These are phyloP conservation scores for Aspergillus brasiliensis DNA, from an alignment of 2,329 filamentous ascomycete species.

Conservation along the genomic window DNA sequence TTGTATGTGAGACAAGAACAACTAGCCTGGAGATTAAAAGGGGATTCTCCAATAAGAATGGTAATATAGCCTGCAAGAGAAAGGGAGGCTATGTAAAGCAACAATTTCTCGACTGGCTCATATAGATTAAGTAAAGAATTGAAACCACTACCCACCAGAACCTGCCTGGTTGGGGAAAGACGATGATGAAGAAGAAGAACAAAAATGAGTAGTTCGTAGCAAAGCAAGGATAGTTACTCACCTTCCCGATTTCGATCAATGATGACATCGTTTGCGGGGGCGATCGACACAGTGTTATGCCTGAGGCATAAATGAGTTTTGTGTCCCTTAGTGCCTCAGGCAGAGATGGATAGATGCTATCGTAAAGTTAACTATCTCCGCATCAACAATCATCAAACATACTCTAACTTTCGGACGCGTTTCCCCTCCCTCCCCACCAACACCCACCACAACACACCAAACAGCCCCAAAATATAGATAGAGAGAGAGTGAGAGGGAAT, in stretches of 20 bases:
- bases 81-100: no score
- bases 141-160: background rate
- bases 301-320: slow-evolving; percentile 11
- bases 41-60: background rate
- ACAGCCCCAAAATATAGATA: background rate
- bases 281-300: slow-evolving; percentile 12
- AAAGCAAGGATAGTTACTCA: background rate
- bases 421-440: background rate
- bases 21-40: no score
- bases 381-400: background rate
- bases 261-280: slow-evolving; percentile 26
- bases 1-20: no score
- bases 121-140: background rate
- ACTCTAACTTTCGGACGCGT: slow-evolving; percentile 3
- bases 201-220: background rate
- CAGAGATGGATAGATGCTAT: background rate
- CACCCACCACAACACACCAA: background rate
- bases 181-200: slow-evolving; percentile 4
- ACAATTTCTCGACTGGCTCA: no score
- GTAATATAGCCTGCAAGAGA: background rate
- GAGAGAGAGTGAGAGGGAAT: background rate
- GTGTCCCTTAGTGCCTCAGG: background rate
- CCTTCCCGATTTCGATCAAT: slow-evolving; percentile 10
- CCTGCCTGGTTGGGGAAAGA: slow-evolving; percentile 1
- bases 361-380: slow-evolving; percentile 1